A percentile compares a stretch with the other conserved stretches of the same genome.
phyloP scores from a whole-genome alignment of 2,329 filamentous ascomycete species.

The Colletotrichum horii region DNA sequence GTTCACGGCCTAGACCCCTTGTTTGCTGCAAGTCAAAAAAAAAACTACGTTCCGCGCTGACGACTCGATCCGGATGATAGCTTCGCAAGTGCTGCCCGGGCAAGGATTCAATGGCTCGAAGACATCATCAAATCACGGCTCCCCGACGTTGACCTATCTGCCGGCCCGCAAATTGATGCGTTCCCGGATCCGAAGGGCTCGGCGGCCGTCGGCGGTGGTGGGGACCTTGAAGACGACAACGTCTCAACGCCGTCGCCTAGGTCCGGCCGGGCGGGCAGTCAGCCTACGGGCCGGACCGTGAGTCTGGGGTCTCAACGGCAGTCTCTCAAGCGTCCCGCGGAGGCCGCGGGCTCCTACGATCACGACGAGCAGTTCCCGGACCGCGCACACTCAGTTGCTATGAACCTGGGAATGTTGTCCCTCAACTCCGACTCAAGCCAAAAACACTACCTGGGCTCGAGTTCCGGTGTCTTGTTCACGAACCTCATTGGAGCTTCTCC shows the following conservation, averaged over 20 bases:
- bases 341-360: constrained; percentile 40
- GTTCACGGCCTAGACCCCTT: not conserved
- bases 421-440: constrained; percentile 42
- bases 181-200: constrained; percentile 20
- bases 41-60: not conserved
- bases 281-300: not conserved
- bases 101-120: constrained; percentile 39
- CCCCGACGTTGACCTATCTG: constrained; percentile 32
- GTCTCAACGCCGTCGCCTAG: not conserved
- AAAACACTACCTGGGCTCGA: constrained; percentile 41
- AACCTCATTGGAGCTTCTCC: constrained; percentile 28
- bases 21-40: not conserved
- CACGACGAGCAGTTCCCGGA: constrained; percentile 53
- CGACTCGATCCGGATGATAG: not conserved
- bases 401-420: constrained; percentile 40
- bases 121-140: constrained; percentile 29
- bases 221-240: constrained; percentile 7
- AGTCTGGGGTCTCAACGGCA: not conserved
- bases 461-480: constrained; percentile 39
- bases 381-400: constrained; percentile 45
- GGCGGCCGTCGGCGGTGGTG: not conserved
- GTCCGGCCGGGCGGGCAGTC: not conserved
- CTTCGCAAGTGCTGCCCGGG: constrained; percentile 28
- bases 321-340: not conserved
- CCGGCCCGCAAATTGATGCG: constrained; percentile 30